Conservation (phyloP, 345 rosid species). For the Garcia nutans region DNA sequence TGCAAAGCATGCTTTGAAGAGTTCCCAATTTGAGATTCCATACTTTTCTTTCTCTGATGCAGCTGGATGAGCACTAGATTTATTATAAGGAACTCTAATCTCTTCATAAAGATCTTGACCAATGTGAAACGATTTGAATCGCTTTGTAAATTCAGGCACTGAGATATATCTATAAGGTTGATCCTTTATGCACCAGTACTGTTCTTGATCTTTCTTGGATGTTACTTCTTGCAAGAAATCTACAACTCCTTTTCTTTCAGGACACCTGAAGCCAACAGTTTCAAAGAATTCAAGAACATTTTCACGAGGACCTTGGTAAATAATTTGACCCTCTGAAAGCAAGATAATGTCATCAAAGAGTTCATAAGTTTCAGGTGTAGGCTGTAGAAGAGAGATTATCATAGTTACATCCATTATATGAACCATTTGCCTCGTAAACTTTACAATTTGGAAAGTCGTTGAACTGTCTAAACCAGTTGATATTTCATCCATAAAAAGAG, state of each 20-base stretch:
- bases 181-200: constrained; percentile 45
- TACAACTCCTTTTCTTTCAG: constrained; percentile 58
- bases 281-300: constrained; percentile 53
- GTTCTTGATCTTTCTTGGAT: constrained; percentile 56
- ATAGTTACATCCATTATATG: constrained; percentile 59
- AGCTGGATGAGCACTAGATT: constrained; percentile 47
- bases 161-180: constrained; percentile 41
- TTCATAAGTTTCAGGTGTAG: constrained; percentile 61
- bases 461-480: constrained; percentile 68
- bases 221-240: constrained; percentile 67
- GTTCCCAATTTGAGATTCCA: constrained; percentile 55
- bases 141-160: constrained; percentile 39
- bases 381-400: constrained; percentile 59
- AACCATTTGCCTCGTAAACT: constrained; percentile 58
- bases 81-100: constrained; percentile 45
- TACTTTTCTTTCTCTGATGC: constrained; percentile 52
- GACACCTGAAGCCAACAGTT: constrained; percentile 50
- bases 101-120: constrained; percentile 43
- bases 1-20: constrained; percentile 55
- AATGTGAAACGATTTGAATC: constrained; percentile 38
- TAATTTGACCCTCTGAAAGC: constrained; percentile 56
- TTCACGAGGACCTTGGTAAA: constrained; percentile 58
- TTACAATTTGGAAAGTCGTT: constrained; percentile 55
- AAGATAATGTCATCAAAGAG: constrained; percentile 61
- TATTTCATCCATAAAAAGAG: constrained; percentile 63